These are phyloP conservation scores for Dendryphion nanum DNA, from an alignment of 2,329 filamentous ascomycete genomes.

Conservation along the genomic window DNA sequence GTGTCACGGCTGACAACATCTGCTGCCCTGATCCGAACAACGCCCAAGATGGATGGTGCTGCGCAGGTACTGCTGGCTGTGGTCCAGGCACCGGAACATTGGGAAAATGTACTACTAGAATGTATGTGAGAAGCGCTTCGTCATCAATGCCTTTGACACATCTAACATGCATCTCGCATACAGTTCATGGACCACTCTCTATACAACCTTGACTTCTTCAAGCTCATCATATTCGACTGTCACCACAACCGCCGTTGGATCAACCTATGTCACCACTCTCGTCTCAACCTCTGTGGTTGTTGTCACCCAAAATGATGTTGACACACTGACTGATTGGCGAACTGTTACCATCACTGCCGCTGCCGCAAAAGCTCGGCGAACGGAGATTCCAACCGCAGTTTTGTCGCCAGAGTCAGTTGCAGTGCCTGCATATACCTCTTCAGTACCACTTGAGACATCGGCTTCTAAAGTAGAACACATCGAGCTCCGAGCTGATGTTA, in stretches of 20 bases:
- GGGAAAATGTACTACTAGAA: constrained; percentile 4
- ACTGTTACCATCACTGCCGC: constrained; percentile 3
- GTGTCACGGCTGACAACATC: constrained; percentile 1
- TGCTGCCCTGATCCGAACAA: constrained; percentile 4
- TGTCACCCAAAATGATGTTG: constrained; percentile 1
- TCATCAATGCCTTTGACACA: too few species aligned
- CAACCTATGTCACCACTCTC: constrained; percentile 1
- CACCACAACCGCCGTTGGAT: neutral
- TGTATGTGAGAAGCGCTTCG: constrained; percentile 1
- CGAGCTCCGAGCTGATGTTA: neutral
- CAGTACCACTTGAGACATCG: neutral
- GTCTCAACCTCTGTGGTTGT: neutral
- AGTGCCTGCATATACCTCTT: neutral
- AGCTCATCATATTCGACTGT: neutral
- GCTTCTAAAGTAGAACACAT: neutral
- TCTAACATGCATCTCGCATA: neutral
- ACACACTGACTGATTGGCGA: constrained; percentile 4
- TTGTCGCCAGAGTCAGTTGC: neutral
- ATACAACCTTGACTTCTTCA: constrained; percentile 1
- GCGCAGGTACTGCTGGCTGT: constrained; percentile 3
- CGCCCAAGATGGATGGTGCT: constrained; percentile 6
- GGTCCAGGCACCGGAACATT: constrained; percentile 3
- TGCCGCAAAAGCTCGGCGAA: neutral
- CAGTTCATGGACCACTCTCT: neutral
- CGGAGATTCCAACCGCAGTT: neutral